Evolutionary conservation across 805 yeast species (phyloP).

Genomic region (Hanseniaspora jakobsenii): DNA sequence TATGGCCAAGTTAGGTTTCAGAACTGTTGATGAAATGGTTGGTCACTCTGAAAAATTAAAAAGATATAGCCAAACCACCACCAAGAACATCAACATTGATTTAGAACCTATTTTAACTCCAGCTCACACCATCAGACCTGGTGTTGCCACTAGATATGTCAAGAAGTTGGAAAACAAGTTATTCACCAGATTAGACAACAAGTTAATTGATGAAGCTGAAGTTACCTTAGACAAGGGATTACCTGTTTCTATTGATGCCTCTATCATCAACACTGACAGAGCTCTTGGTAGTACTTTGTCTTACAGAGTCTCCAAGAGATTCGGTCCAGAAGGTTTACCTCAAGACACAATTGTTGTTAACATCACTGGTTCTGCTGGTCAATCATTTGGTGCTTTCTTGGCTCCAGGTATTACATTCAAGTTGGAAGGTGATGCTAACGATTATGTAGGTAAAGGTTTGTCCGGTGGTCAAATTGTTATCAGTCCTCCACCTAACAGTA

Average conservation of each 20-base stretch:
- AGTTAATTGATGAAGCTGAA: constrained; percentile 91
- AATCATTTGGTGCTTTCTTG: constrained; percentile 94
- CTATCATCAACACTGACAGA: constrained; percentile 91
- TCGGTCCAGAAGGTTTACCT: constrained; percentile 88
- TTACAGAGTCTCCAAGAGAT: constrained; percentile 81
- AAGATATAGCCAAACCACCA: constrained; percentile 76
- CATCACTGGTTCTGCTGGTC: constrained; percentile 90
- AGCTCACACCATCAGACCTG: constrained; percentile 91
- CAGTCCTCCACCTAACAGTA: constrained; percentile 76
- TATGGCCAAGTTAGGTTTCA: constrained; percentile 91
- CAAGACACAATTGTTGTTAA: constrained; percentile 93
- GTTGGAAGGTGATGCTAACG: constrained; percentile 94
- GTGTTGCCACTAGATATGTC: constrained; percentile 85
- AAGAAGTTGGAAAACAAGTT: constrained; percentile 89
- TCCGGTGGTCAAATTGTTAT: constrained; percentile 90
- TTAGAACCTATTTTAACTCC: constrained; percentile 91
- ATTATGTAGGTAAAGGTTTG: constrained; percentile 93
- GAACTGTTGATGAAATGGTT: constrained; percentile 94
- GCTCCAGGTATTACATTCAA: constrained; percentile 93
- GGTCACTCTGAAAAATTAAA: constrained; percentile 87
- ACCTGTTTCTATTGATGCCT: constrained; percentile 87
- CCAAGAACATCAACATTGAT: constrained; percentile 85
- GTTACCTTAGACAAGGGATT: constrained; percentile 90
- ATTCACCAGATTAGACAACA: constrained; percentile 89
- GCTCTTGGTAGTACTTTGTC: constrained; percentile 91